Base-by-base conservation (phyloP, 208 protist species). In the Leishmania tropica region DNA sequence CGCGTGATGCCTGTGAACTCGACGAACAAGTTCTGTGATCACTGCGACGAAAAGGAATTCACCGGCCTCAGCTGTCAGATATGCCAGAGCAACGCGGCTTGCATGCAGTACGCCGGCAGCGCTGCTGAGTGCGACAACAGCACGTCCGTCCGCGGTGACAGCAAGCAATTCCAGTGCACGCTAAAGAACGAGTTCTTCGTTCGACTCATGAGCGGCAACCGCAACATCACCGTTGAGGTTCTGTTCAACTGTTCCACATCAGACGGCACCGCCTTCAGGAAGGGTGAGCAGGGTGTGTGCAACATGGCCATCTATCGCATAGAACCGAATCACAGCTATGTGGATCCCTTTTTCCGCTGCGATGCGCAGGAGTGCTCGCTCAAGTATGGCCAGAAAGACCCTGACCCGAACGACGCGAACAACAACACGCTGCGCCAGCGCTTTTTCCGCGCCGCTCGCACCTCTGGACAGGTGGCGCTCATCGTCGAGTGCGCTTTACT, bases 291-390 rank as follows among this genome's bases (percentile, higher is more conserved):
- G 6, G 91, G 88, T 17, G 48, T 54, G 51, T 97, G 93, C 71
- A 62, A 62, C 72, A 90, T 97, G 84, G 83, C 86, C 47, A 84
- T 97, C 62, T 95, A 94, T 79, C 93, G 95, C 60, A 88, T 95
- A 19, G 93, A 97, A 83, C 89, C 85, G 13, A 75, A 93, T 54
- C 24, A 82, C 5, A 85, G 81, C 76, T 96, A 89, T 73, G 78
- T 95, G 7, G 95, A 97, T 80, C 78, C 92, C 0, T 97, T 97
- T 83, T 96, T 97, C 81, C 86, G 87, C 54, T 97, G 95, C 74
- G 77, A 81, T 19, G 83, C 90, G 17, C 67, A 53, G 0, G 5
- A 81, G 74, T 97, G 95, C 86, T 87, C 91, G 31, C 90, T 93
- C 83, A 75, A 78, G 48, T 75, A 87, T 53, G 81, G 37, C 19